Conservation (phyloP, 1,284 basidiomycete species). For the Ustilago trichophora region DNA sequence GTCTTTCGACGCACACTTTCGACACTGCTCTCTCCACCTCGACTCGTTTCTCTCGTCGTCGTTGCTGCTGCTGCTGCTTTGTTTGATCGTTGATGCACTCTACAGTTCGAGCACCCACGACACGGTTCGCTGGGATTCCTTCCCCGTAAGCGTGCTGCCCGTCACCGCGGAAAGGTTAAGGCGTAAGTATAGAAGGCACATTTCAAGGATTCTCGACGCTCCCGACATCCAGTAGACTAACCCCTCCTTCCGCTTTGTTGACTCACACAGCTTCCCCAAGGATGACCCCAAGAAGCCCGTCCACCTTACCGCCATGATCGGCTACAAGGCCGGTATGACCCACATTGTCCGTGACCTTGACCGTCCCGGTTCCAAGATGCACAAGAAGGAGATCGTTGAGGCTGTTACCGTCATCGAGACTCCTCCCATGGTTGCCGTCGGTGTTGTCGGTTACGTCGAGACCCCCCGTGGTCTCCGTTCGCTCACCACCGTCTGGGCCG, state of each 20-base stretch:
- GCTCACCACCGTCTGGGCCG: conserved; percentile 75
- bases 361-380: conserved; percentile 82
- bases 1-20: too few species aligned
- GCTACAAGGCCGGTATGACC: conserved; percentile 99
- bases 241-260: too few species aligned
- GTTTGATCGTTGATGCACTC: too few species aligned
- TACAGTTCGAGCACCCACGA: conserved; percentile 66
- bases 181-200: too few species aligned
- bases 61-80: too few species aligned
- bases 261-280: conserved; percentile 69
- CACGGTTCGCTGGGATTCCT: conserved; percentile 67
- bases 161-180: conserved; percentile 66
- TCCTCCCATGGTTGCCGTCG: conserved; percentile 94
- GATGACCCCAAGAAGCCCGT: conserved; percentile 99
- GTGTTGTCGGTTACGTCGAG: conserved; percentile 99
- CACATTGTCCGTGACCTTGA: conserved; percentile 99
- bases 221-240: too few species aligned
- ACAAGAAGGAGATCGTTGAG: conserved; percentile 89
- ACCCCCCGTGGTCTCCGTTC: conserved; percentile 97
- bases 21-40: too few species aligned
- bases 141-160: conserved; percentile 66
- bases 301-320: conserved; percentile 97
- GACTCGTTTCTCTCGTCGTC: too few species aligned
- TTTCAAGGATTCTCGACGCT: too few species aligned
- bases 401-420: conserved; percentile 96